Conservation (phyloP, 768 basidiomycete species). For the Suillus occidentalis region DNA sequence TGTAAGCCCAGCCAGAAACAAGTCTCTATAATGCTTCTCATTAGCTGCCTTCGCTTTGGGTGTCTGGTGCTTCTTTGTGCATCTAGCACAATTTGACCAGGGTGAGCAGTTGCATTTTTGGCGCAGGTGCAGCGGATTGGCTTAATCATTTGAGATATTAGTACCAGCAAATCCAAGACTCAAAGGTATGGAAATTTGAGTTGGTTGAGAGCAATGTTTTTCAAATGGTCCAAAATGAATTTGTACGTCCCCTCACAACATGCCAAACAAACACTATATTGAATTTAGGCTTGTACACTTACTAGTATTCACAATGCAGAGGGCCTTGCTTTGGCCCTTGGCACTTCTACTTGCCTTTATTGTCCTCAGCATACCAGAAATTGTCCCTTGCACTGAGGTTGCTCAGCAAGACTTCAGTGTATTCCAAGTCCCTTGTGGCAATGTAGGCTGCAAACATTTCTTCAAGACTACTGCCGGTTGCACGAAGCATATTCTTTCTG, state of each 20-base stretch:
- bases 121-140: neutral
- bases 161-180: neutral
- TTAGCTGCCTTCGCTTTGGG: conserved; percentile 11
- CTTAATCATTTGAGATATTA: neutral
- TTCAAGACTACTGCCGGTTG: conserved; percentile 1
- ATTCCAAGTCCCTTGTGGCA: neutral
- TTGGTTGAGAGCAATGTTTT: neutral
- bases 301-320: neutral
- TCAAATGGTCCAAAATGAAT: neutral
- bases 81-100: conserved; percentile 9
- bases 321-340: neutral
- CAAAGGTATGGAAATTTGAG: neutral
- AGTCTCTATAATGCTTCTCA: conserved; percentile 8
- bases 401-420: neutral
- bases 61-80: conserved; percentile 8
- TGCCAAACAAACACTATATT: neutral
- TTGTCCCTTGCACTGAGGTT: neutral
- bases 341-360: neutral
- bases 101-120: conserved; percentile 9
- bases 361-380: neutral
- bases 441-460: neutral
- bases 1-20: no score
- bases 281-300: neutral
- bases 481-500: neutral
- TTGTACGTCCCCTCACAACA: neutral